Conservation (phyloP, 208 protist species). For the Hexamita inflata region DNA sequence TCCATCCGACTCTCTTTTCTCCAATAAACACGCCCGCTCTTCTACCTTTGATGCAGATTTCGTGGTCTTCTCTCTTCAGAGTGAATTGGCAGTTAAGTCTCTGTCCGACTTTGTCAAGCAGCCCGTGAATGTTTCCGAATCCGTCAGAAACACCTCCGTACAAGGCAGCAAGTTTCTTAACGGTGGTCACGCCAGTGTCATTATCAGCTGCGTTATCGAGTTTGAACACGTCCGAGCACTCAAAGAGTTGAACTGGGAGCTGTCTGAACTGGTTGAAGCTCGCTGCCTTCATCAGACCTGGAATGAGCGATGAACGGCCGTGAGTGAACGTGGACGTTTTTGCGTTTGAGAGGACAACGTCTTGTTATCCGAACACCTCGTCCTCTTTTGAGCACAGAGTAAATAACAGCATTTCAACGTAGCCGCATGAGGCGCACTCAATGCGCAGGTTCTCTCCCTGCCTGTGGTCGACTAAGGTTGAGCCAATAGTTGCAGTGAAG, state of each 20-base stretch:
- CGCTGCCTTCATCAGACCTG: constrained; percentile 80
- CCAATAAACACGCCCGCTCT: constrained; percentile 17
- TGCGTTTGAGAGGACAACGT: constrained; percentile 69
- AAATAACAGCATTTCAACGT: constrained; percentile 80
- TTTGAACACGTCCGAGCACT: constrained; percentile 76
- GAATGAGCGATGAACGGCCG: constrained; percentile 68
- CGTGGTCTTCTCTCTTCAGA: constrained; percentile 1
- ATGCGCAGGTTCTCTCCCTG: constrained; percentile 65
- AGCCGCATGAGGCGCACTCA: constrained; percentile 74
- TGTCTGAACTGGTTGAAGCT: constrained; percentile 64
- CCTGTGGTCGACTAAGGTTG: constrained; percentile 71
- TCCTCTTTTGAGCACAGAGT: constrained; percentile 48
- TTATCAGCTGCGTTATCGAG: constrained; percentile 52
- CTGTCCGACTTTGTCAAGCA: constrained; percentile 27
- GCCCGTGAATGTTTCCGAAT: constrained; percentile 50
- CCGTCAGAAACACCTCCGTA: constrained; percentile 40
- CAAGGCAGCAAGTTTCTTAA: constrained; percentile 62
- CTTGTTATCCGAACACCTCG: constrained; percentile 37
- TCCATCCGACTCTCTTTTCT: constrained; percentile 30
- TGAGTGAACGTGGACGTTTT: constrained; percentile 74
- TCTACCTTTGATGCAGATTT: constrained; percentile 25
- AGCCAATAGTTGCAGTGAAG: constrained; percentile 58
- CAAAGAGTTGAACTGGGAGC: constrained; percentile 79
- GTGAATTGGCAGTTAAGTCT: background rate
- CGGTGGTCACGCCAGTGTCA: constrained; percentile 65